Evolutionary conservation across 2,329 filamentous ascomycete species (phyloP), one percentile per base, ranked within the genome.

Genomic region (Diaporthe ilicicola): DNA sequence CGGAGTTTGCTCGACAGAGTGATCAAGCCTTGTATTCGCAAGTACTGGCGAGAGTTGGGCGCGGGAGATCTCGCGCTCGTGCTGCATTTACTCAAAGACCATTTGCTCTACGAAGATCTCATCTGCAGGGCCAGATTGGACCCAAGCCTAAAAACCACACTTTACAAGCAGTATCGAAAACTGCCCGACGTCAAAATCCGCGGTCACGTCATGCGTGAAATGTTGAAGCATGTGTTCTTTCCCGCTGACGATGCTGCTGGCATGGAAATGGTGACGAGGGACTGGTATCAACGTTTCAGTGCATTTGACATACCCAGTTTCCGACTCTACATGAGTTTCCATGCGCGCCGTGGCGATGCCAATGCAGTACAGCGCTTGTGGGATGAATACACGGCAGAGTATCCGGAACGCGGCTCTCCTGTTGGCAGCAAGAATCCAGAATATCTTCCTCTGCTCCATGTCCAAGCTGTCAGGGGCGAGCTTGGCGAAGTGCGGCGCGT

Each of bases 381-480:
- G 82, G 76, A 78, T 15, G 80, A 84, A 55, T 88, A 84, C 61
- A 77, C 80, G 12, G 67, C 76, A 24, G 73, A 77, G 1, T 84
- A 82, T 27, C 74, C 72, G 24, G 19, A 59, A 8, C 55, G 66
- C 22, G 51, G 39, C 2, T 42, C 55, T 15, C 34, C 56, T 8
- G 32, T 69, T 15, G 39, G 56, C 8, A 24, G 22, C 3, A n/a
- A 29, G 9, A 19, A 39, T 34, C 71, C 71, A 6, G 71, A 73
- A 8, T 73, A 65, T 22, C 42, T 71, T 3, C 88, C 90, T 55
- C 82, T 94, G 3, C 84, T 97, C 50, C 89, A 92, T 74, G 92
- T 91, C 0, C 89, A 95, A 80, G 91, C 94, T 1, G 87, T 89
- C 70, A 84, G 89, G 62, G 92, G 90, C 2, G 89, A 97, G 74